A percentile compares a stretch with the other conserved stretches of the same genome.
These are phyloP conservation scores for Umbilicaria muhlenbergii DNA, from an alignment of 495 filamentous ascomycete species.

Conservation along the genomic window DNA sequence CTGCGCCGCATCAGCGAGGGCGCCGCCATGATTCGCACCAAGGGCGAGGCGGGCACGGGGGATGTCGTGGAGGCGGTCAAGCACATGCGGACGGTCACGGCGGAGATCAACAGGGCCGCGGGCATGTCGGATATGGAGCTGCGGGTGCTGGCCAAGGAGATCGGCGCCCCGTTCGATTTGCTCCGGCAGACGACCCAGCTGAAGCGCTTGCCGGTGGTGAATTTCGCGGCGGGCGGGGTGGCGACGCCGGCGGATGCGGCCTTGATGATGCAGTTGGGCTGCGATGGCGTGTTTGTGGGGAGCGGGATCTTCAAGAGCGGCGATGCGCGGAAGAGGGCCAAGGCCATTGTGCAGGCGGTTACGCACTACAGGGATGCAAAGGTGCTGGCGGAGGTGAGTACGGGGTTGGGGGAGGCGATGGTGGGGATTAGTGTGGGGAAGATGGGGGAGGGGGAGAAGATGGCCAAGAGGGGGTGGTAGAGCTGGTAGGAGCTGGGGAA, in stretches of 20 bases:
- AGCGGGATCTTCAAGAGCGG: slow-evolving; percentile 95
- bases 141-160: slow-evolving; percentile 61
- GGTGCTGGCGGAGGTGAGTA: slow-evolving; percentile 73
- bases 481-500: background rate
- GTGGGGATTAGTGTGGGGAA: slow-evolving; percentile 72
- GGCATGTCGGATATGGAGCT: slow-evolving; percentile 59
- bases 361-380: slow-evolving; percentile 79
- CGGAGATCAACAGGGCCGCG: slow-evolving; percentile 63
- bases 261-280: slow-evolving; percentile 98
- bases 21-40: slow-evolving; percentile 97
- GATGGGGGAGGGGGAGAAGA: slow-evolving; percentile 60
- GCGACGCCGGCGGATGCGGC: slow-evolving; percentile 95
- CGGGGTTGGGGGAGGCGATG: slow-evolving; percentile 87
- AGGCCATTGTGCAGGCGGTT: slow-evolving; percentile 87
- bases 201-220: slow-evolving; percentile 84
- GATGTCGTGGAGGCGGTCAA: slow-evolving; percentile 94
- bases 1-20: slow-evolving; percentile 84
- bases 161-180: slow-evolving; percentile 59
- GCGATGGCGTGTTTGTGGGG: slow-evolving; percentile 95
- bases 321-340: slow-evolving; percentile 70
- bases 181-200: slow-evolving; percentile 76
- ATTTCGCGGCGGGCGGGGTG: slow-evolving; percentile 95
- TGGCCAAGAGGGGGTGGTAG: slow-evolving; percentile 83
- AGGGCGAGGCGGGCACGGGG: slow-evolving; percentile 96
- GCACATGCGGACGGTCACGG: slow-evolving; percentile 84